Evolutionary conservation across 2,329 filamentous ascomycete genomes (phyloP), one percentile per base, ranked within the genome.

Genomic region (Phialophora tarda): DNA sequence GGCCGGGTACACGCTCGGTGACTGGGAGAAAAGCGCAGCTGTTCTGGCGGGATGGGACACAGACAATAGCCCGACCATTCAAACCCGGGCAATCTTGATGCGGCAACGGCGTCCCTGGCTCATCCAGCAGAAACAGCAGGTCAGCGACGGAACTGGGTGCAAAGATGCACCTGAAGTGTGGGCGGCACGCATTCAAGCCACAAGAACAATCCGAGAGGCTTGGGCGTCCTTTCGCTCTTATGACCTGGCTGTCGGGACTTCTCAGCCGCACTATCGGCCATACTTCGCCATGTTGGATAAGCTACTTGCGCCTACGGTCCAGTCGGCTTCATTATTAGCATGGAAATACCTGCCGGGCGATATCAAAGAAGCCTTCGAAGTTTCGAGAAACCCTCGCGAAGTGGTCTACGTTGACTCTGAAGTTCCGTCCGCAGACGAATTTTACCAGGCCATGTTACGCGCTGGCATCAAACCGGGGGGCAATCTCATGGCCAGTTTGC

Each of bases 211-310:
- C 55, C 82, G 85, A 67, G 87, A 89, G 77, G 86, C 87, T 5
- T 89, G 87, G 87, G 86, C 86, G 24, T 87, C 84, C 68, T 89
- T 88, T 73, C 75, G 87, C 50, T 82, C 85, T 4, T 86, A 83
- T 66, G 81, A 86, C 73, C 78, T 82, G 74, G 8, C 70, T 77
- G 41, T 74, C 74, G 10, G 60, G 11, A 21, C 32, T 72, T 76
- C n/a, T 75, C 77, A 61, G 68, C 67, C 53, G 69, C 77, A 32
- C 14, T 64, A 64, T 56, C 61, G 58, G 38, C 69, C 69, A 1
- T 86, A 86, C 66, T 76, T 82, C 60, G 85, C 83, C 41, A 87
- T 89, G 80, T 82, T 85, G 28, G 80, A 83, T 66, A 88, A 87
- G 69, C 74, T 89, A 17, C 75, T 83, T 66, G 74, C 78, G 69